Percentiles rank a stretch among this genome's conserved stretches.
Evolutionary conservation across 1,284 basidiomycete species (phyloP).

Genomic region (Ganoderma meredithae): DNA sequence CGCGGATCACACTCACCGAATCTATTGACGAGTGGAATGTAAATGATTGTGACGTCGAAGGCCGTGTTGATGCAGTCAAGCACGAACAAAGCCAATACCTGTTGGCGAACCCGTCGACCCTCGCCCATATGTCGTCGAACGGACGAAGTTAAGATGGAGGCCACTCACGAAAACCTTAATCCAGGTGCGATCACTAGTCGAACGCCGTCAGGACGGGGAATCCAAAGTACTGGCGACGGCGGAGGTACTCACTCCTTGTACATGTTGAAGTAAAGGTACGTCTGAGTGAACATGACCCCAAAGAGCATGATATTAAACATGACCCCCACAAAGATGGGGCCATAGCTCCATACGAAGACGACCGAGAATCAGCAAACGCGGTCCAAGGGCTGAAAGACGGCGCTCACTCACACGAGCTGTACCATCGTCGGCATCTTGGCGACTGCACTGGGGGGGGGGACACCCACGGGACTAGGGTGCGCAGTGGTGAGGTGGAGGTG

Average conservation of each 20-base stretch:
- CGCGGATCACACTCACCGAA: conserved; percentile 36
- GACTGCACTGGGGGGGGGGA: background rate
- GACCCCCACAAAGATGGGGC: conserved; percentile 49
- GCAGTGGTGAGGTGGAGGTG: background rate
- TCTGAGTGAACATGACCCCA: conserved; percentile 49
- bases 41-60: conserved; percentile 47
- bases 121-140: background rate
- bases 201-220: background rate
- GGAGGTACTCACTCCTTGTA: conserved; percentile 44
- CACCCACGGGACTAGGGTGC: background rate
- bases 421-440: background rate
- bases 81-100: conserved; percentile 44
- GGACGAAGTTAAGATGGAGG: background rate
- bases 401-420: background rate
- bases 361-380: background rate
- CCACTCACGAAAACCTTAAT: conserved; percentile 42
- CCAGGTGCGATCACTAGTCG: conserved; percentile 37
- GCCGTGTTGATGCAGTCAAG: conserved; percentile 47
- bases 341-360: conserved; percentile 38
- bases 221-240: too few relatives aligned
- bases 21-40: conserved; percentile 42
- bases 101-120: conserved; percentile 2
- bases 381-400: background rate
- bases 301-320: conserved; percentile 49
- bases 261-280: conserved; percentile 48